These are phyloP conservation scores for Arthonia radiata DNA, from an alignment of 495 filamentous ascomycete genomes.

Conservation along the genomic window DNA sequence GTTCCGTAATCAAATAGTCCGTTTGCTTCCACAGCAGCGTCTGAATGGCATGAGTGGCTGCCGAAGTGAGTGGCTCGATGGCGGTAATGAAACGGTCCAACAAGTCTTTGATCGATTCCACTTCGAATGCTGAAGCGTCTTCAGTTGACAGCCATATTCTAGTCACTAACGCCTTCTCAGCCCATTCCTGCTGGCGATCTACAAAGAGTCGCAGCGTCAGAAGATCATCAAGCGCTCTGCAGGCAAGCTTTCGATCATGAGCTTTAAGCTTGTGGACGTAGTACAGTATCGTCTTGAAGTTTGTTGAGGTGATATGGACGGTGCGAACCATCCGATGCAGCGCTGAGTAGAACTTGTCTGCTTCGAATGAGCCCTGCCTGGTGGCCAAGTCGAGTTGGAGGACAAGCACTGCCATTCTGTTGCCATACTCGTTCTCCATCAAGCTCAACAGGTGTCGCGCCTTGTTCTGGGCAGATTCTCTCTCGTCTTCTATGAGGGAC, in stretches of 20 bases:
- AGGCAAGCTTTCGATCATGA: conserved; percentile 18
- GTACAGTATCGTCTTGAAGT: conserved; percentile 42
- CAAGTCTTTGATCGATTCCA: too few species aligned
- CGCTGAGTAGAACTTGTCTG: too few species aligned
- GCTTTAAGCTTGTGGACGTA: conserved; percentile 40
- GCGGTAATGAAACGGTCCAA: too few species aligned
- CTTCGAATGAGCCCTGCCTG: too few species aligned
- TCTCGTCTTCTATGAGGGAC: conserved; percentile 22
- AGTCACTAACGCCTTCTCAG: conserved; percentile 37
- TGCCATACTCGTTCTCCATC: too few species aligned
- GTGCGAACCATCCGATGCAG: conserved; percentile 24
- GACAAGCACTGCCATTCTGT: too few species aligned
- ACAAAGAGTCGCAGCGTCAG: conserved; percentile 20
- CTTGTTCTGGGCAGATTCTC: conserved; percentile 19
- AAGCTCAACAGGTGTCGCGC: conserved; percentile 33
- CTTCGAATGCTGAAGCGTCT: too few species aligned
- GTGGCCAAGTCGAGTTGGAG: too few species aligned
- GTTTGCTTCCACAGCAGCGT: too few species aligned
- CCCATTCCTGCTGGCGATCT: conserved; percentile 23
- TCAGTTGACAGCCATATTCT: conserved; percentile 31
- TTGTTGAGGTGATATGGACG: conserved; percentile 30
- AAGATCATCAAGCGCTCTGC: conserved; percentile 33
- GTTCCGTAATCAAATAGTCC: too few species aligned
- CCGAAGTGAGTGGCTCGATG: too few species aligned
- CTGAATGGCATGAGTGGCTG: too few species aligned